Base-by-base conservation (phyloP, 495 filamentous ascomycete species). In the Penicillium samsonianum region DNA sequence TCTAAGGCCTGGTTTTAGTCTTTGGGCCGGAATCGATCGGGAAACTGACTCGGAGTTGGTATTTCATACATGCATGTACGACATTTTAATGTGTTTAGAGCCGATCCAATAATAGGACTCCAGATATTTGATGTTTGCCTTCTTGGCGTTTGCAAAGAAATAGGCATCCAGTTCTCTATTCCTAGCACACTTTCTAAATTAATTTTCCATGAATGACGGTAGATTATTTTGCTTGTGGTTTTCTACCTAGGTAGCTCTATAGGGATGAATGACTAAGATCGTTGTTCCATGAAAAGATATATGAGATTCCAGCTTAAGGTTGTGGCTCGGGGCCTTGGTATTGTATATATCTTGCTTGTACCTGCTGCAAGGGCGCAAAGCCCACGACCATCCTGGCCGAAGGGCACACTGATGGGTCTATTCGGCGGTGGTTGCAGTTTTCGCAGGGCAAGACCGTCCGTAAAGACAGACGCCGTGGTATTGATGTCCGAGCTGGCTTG, bases 11-110 rank as follows among this genome's bases (percentile, higher is more conserved):
- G 16, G 6, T 5, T 22, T 54, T 45, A 37, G 19, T 20, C 12
- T 33, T 23, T 44, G 19, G 41, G 20, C 41, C 40, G 26, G 50
- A 23, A 33, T 45, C 40, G 19, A 52, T 53, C 38, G 40, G 50
- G 28, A n/a, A n/a, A n/a, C 9, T 26, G 4, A 53, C 16, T 14
- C 11, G 6, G 22, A 19, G 16, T 37, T 37, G 40, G 23, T 14
- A 54, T 35, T 19, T 8, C 12, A 31, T 30, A 5, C 26, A 30
- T 43, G 26, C 44, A 30, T 37, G 33, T 37, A 35, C 14, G n/a
- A 37, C 33, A 37, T n/a, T 6, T n/a, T 5, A 37, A 37, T 37
- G 33, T 16, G 4, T n/a, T n/a, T 11, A 4, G 30, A 33, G 11
- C 30, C 16, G 6, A 6, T 17, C n/a, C n/a, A 38, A 38, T 38